Percentiles rank a stretch among this genome's conserved stretches.
Evolutionary conservation across 2,329 filamentous ascomycete species (phyloP).

Genomic region (Xylaria sp.): DNA sequence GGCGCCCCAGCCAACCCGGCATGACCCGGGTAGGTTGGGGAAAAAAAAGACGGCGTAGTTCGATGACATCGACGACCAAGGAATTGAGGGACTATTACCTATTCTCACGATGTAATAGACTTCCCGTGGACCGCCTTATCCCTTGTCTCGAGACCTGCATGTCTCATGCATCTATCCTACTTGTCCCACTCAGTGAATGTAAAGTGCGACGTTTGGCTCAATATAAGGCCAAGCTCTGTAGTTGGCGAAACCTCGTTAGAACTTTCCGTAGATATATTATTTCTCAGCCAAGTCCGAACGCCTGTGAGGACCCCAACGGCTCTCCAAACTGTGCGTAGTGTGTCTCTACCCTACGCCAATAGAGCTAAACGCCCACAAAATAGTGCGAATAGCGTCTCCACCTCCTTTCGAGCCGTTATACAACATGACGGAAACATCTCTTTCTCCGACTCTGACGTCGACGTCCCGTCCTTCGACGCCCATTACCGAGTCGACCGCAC

Average conservation of each 20-base stretch:
- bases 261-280: not conserved
- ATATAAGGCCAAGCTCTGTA: conserved; percentile 16
- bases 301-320: not conserved
- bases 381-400: conserved; percentile 7
- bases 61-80: not conserved
- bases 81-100: conserved; percentile 17
- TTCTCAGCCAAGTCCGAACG: not conserved
- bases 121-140: conserved; percentile 17
- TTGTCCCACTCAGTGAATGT: not conserved
- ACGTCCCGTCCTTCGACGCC: conserved; percentile 23
- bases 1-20: not conserved
- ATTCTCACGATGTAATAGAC: conserved; percentile 22
- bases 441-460: conserved; percentile 32
- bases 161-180: conserved; percentile 5
- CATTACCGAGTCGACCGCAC: conserved; percentile 39
- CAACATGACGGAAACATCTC: conserved; percentile 36
- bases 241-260: not conserved
- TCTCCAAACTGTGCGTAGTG: conserved; percentile 5
- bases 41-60: not conserved
- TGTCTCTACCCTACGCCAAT: not conserved
- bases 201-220: conserved; percentile 12
- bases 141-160: conserved; percentile 16
- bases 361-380: conserved; percentile 7
- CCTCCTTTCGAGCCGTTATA: not conserved
- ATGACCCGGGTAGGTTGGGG: not conserved